These are phyloP conservation scores for Triticum urartu DNA, from an alignment of 176 grass and related monocot species.

Conservation along the genomic window DNA sequence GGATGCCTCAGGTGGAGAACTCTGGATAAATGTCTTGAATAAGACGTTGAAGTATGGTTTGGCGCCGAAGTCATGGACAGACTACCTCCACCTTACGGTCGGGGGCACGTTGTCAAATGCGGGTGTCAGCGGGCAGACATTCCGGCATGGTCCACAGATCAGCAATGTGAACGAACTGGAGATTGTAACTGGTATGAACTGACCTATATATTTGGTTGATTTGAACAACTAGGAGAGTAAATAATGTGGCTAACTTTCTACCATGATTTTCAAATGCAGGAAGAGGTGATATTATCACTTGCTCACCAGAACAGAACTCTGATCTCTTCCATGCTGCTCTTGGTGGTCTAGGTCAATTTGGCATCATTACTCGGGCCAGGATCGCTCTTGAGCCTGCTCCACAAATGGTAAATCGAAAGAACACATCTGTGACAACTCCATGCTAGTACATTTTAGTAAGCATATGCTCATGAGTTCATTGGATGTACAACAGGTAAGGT, in stretches of 20 bases:
- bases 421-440: conserved; percentile 2
- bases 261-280: conserved; percentile 50
- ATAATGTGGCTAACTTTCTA: conserved; percentile 19
- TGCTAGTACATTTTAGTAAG: conserved; percentile 20
- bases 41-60: conserved; percentile 68
- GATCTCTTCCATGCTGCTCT: conserved; percentile 80
- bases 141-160: conserved; percentile 77
- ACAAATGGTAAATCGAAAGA: conserved; percentile 36
- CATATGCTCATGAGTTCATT: not conserved
- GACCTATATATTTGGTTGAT: conserved; percentile 17
- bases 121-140: conserved; percentile 81
- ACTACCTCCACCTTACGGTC: conserved; percentile 81
- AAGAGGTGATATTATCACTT: conserved; percentile 57
- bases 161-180: conserved; percentile 79
- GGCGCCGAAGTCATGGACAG: conserved; percentile 82
- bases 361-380: conserved; percentile 82
- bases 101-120: conserved; percentile 82
- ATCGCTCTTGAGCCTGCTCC: conserved; percentile 71
- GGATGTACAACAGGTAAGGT: conserved; percentile 63
- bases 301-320: conserved; percentile 59
- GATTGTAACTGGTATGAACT: conserved; percentile 69
- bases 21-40: conserved; percentile 77
- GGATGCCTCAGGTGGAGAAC: conserved; percentile 72
- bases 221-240: not conserved
- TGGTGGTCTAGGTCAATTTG: conserved; percentile 87